Evolutionary conservation across 2,329 filamentous ascomycete genomes (phyloP).

Genomic region (Colletotrichum sojae): DNA sequence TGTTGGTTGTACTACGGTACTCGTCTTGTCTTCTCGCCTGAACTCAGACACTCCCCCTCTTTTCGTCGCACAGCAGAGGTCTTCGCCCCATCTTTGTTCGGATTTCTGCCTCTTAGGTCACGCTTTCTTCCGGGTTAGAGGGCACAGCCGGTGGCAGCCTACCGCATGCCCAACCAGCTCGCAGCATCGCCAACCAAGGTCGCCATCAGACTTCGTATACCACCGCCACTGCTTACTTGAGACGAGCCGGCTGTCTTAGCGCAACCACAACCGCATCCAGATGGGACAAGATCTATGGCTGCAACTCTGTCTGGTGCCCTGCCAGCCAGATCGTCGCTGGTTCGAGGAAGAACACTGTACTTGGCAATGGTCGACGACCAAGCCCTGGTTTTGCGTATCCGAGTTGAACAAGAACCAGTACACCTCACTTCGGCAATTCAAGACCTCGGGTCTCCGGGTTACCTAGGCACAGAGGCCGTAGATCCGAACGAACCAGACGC

Average conservation of each 20-base stretch:
- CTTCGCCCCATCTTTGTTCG: slow-evolving; percentile 26
- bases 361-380: not conserved
- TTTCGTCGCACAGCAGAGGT: slow-evolving; percentile 19
- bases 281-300: slow-evolving; percentile 3
- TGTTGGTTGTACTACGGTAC: not conserved
- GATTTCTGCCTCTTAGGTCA: slow-evolving; percentile 9
- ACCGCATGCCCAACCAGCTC: slow-evolving; percentile 7
- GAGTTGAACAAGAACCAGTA: slow-evolving; percentile 9
- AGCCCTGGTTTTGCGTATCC: not conserved
- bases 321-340: not conserved
- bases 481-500: slow-evolving; percentile 4
- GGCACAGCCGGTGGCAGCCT: slow-evolving; percentile 18
- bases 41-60: slow-evolving; percentile 20
- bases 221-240: slow-evolving; percentile 17
- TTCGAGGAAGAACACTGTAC: not conserved
- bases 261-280: slow-evolving; percentile 23
- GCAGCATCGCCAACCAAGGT: slow-evolving; percentile 12
- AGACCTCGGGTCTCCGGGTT: not conserved
- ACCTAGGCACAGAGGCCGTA: not conserved
- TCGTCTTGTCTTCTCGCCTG: slow-evolving; percentile 23
- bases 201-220: slow-evolving; percentile 7
- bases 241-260: slow-evolving; percentile 18
- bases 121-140: slow-evolving; percentile 7
- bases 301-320: not conserved
- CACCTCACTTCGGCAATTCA: not conserved